Evolutionary conservation across 2,329 filamentous ascomycete genomes (phyloP), one percentile per base, ranked within the genome.

Genomic region (Ophiostoma novo-ulmi): DNA sequence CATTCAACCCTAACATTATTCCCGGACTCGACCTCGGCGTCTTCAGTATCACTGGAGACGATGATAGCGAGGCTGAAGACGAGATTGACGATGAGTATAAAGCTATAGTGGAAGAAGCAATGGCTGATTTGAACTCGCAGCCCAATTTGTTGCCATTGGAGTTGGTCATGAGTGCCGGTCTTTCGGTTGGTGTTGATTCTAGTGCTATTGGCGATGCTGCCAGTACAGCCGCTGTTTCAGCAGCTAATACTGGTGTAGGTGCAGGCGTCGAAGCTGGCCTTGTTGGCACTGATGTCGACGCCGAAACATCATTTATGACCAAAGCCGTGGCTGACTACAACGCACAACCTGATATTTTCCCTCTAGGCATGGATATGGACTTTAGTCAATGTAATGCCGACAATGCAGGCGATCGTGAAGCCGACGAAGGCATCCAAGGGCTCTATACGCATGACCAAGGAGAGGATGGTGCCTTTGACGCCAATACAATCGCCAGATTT

Each of bases 381-480:
- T 22, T 22, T 8, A 22, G n/a, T 22, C 48, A 22, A n/a, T 22
- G 26, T 55, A 10, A 55, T 55, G 20, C 48, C 2, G n/a, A 14
- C n/a, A 14, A 22, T 55, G 48, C 6, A 55, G 48, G 48, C 48
- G 7, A 22, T 3, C 11, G 10, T 55, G 48, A 22, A 22, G 20
- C 6, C 48, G 48, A 22, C n/a, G 48, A 55, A 55, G 48, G 20
- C 5, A 14, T 44, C 26, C 6, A 31, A 4, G 58, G 26, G 26
- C 26, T 35, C 11, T 31, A 63, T 63, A 13, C 22, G 20, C 22
- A 31, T 63, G 58, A 35, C 17, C 26, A 31, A 35, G 58, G 26
- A 63, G 58, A 63, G 22, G 14, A 26, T 13, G 58, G 58, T 8
- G 58, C 22, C 58, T 63, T 63, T 63, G 58, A 63, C 13, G 58